Percentiles rank a stretch among this genome's conserved stretches.
Conservation (phyloP, 1,284 basidiomycete genomes). For the Tilletiaria anomala region DNA sequence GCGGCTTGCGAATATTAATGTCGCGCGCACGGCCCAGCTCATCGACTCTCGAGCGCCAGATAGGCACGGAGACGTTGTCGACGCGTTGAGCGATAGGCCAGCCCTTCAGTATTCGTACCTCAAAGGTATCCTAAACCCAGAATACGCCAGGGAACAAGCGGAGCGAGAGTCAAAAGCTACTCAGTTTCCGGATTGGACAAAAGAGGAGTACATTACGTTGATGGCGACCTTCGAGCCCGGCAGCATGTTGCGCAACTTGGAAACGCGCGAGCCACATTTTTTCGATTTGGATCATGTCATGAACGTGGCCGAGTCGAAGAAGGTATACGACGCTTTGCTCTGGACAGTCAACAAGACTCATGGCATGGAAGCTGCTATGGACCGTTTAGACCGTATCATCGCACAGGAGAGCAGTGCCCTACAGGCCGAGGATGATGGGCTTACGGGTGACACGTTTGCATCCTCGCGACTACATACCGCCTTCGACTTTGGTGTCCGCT, state of each 20-base stretch:
- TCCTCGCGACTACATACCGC: no score
- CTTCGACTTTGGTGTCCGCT: no score
- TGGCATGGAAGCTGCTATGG: conserved; percentile 43
- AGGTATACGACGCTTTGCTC: conserved; percentile 60
- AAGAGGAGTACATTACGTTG: background rate
- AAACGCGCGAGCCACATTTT: conserved; percentile 47
- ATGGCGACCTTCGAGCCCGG: background rate
- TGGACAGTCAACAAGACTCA: conserved; percentile 54
- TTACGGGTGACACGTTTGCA: background rate
- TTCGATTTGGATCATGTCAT: conserved; percentile 53
- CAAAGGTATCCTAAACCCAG: no score
- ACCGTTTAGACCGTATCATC: conserved; percentile 14
- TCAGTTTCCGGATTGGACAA: no score
- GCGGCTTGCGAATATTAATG: no score
- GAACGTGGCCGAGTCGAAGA: conserved; percentile 53
- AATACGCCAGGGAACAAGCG: no score
- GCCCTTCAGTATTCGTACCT: no score
- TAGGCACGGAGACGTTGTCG: no score
- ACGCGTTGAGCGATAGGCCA: no score
- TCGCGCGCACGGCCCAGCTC: no score
- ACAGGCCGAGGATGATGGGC: background rate
- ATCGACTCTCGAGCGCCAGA: no score
- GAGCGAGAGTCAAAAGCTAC: no score
- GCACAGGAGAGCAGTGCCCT: conserved; percentile 26
- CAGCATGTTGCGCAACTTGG: conserved; percentile 45